Evolutionary conservation across 257 asterid species (phyloP), one percentile per base, ranked within the genome.

Genomic region (Hygrophila difformis): DNA sequence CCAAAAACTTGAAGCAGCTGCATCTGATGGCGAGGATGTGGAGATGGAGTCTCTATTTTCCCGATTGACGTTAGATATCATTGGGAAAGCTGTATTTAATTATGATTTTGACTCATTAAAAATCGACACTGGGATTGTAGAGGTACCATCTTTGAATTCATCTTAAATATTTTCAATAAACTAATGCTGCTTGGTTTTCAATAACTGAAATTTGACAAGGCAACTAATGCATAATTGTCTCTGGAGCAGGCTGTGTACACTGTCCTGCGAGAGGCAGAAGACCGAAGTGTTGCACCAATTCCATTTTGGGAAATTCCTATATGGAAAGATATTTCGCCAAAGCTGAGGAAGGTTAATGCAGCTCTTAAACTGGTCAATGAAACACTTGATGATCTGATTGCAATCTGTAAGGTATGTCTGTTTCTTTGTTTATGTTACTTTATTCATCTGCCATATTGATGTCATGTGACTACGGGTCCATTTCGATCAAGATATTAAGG

Each of bases 1-100:
- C 72, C 58, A 52, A 53, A 82, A 75, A 66, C 93, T 89, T 45
- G 98, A 89, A 44, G 74, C 64, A 48, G 94, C 96, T 65, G 93
- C 93, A 61, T 77, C 93, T 61, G 81, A 89, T 56, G 93, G 94
- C 15, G 94, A 85, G 72, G 94, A 82, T 57, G 92, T 85, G 29
- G 96, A 89, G 69, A 85, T 89, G 96, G 96, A 85, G 74, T 85
- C 98, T 65, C 96, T 89, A 39, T 89, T 89, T 66, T 89, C 98
- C 55, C 94, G 86, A 44, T 66, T 89, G 76, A 89, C 98, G 15
- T 63, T 89, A 62, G 98, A 89, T 68, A 76, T 89, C 65, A 89
- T 85, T 45, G 98, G 98, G 54, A 86, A 85, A 80, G 98, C 98
- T 46, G 87, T 89, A 48, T 89, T 89, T 62, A 89, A 89, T 74